A percentile compares a stretch with the other conserved stretches of the same genome.
Evolutionary conservation across 139 green algal species (phyloP).

Genomic region (Closterium sp.): DNA sequence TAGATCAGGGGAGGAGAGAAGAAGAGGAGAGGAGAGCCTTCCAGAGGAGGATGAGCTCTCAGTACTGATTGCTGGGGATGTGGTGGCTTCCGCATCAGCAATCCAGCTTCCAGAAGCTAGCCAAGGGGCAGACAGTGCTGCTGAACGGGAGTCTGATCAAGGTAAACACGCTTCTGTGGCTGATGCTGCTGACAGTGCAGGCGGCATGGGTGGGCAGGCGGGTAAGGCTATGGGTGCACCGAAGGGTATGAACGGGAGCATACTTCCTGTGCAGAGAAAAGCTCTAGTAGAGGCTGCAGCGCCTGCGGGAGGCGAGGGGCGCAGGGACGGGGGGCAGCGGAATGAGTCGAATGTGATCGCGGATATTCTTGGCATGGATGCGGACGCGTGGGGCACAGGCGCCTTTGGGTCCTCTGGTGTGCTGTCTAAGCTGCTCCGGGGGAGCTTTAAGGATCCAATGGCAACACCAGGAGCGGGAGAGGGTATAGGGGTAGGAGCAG

Average conservation of each 20-base stretch:
- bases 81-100: background rate
- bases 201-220: background rate
- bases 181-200: background rate
- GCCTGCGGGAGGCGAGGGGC: background rate
- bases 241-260: background rate
- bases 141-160: background rate
- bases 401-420: background rate
- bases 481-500: background rate
- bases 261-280: background rate
- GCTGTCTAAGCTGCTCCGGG: background rate
- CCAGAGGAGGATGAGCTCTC: background rate
- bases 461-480: background rate
- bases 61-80: background rate
- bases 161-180: background rate
- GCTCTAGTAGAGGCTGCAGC: background rate
- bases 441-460: background rate
- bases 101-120: background rate
- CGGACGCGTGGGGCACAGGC: background rate
- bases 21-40: background rate
- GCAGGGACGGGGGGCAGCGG: background rate
- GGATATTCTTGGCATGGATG: background rate
- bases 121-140: background rate
- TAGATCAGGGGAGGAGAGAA: background rate
- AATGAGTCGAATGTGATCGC: background rate
- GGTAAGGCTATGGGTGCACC: background rate